phyloP scores from a whole-genome alignment of 2,329 filamentous ascomycete genomes.

The Diaporthe ampelina region DNA sequence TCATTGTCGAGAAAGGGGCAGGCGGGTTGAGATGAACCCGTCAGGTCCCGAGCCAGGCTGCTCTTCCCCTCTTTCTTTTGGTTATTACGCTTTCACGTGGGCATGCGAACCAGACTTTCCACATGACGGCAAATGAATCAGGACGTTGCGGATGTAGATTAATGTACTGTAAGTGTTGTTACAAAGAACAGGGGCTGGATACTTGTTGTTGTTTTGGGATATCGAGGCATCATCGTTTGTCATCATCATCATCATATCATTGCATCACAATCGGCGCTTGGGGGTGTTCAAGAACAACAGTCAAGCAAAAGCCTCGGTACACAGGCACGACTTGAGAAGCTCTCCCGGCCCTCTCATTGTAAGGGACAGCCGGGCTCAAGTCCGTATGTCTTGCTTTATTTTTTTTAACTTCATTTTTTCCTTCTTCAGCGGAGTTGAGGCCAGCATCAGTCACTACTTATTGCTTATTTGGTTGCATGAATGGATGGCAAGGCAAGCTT shows the following conservation, averaged over 20 bases:
- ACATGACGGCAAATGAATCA: constrained; percentile 4
- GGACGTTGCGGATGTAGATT: neutral
- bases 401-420: neutral
- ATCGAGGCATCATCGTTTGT: constrained; percentile 20
- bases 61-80: neutral
- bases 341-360: neutral
- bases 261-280: constrained; percentile 28
- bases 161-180: constrained; percentile 29
- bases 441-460: constrained; percentile 15
- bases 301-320: constrained; percentile 10
- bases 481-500: constrained; percentile 7
- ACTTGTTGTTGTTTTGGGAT: constrained; percentile 28
- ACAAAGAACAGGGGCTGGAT: constrained; percentile 8
- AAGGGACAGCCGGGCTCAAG: neutral
- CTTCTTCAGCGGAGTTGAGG: constrained; percentile 15
- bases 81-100: neutral
- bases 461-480: neutral
- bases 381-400: neutral
- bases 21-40: constrained; percentile 49
- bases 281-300: constrained; percentile 26
- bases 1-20: constrained; percentile 58
- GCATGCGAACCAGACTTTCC: constrained; percentile 5
- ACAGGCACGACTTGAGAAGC: constrained; percentile 10
- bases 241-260: constrained; percentile 26
- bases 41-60: neutral